These are phyloP conservation scores for Tetraselmis chui DNA, from an alignment of 139 green algal species.

Conservation along the genomic window DNA sequence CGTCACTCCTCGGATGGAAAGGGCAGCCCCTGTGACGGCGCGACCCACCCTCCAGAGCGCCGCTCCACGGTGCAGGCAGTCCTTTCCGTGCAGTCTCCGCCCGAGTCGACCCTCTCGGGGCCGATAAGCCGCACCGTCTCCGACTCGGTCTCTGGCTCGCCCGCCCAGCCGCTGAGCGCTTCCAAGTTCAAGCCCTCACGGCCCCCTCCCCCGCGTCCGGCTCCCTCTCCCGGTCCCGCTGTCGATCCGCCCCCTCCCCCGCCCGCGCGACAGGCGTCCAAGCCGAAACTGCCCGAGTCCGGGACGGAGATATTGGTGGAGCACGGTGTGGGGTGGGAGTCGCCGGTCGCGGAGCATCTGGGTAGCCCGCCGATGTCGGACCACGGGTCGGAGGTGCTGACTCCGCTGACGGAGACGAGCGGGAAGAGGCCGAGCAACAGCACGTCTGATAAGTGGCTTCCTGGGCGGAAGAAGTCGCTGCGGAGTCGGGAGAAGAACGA, in stretches of 20 bases:
- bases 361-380: background rate
- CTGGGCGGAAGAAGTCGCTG: background rate
- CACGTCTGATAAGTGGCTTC: background rate
- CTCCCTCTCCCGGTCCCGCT: no score
- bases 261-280: background rate
- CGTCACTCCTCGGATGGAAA: no score
- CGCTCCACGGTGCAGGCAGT: no score
- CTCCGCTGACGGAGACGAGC: background rate
- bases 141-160: background rate
- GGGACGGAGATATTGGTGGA: no score
- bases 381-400: background rate
- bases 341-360: background rate
- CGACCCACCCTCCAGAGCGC: no score
- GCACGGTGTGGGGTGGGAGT: no score
- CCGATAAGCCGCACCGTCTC: no score
- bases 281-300: background rate
- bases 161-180: background rate
- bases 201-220: no score
- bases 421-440: background rate
- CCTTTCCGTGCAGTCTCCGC: no score
- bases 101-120: no score
- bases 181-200: background rate
- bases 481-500: background rate
- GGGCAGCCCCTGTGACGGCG: no score
- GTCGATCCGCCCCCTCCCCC: no score